Evolutionary conservation across 139 green algal genomes (phyloP).

Genomic region (Auxenochlorella pyrenoidosa): DNA sequence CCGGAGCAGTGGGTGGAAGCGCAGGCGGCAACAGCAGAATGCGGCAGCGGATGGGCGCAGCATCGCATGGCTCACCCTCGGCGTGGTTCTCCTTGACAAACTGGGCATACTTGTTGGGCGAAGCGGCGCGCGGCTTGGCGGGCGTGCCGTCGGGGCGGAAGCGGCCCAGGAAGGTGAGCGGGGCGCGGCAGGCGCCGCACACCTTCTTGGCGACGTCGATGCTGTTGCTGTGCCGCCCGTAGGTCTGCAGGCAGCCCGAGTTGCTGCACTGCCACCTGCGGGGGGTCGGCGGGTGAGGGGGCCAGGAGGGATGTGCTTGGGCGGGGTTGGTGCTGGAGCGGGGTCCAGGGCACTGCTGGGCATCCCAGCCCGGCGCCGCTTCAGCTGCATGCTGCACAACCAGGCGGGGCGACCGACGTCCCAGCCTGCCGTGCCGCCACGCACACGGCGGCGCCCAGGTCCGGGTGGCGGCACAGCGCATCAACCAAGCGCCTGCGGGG

Average conservation of each 20-base stretch:
- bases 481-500: too few relatives aligned
- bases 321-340: background rate
- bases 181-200: constrained; percentile 56
- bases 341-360: background rate
- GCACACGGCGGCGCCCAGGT: too few relatives aligned
- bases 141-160: constrained; percentile 60
- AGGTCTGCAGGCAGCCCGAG: constrained; percentile 50
- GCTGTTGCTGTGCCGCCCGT: constrained; percentile 68
- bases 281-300: constrained; percentile 12
- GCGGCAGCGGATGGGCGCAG: too few relatives aligned
- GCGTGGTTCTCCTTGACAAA: constrained; percentile 63
- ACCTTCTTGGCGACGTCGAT: constrained; percentile 63
- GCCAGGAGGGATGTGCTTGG: background rate
- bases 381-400: background rate
- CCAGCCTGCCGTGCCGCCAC: too few relatives aligned
- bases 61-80: constrained; percentile 1
- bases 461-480: too few relatives aligned
- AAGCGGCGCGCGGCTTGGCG: constrained; percentile 31
- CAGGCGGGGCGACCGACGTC: too few relatives aligned
- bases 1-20: too few relatives aligned
- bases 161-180: constrained; percentile 56
- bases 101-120: constrained; percentile 18
- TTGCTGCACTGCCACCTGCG: constrained; percentile 67
- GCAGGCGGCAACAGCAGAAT: too few relatives aligned
- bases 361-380: background rate